Conservation (phyloP, 768 basidiomycete species). For the Rhizopogon sp. region DNA sequence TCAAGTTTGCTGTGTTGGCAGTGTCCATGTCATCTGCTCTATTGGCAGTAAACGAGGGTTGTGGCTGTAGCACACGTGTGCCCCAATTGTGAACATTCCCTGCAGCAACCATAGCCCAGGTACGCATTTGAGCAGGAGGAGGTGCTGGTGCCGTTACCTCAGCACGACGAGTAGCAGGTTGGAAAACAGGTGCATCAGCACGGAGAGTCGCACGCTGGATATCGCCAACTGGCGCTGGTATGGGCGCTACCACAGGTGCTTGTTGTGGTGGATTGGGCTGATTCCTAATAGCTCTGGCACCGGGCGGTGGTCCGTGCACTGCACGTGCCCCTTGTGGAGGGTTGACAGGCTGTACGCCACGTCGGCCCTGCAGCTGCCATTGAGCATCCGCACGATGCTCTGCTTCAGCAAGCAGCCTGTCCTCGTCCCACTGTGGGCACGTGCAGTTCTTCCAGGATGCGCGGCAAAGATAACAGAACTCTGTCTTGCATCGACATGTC, state of each 20-base stretch:
- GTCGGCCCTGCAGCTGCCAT: constrained; percentile 26
- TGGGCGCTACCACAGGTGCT: background rate
- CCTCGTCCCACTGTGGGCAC: constrained; percentile 68
- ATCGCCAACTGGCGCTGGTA: background rate
- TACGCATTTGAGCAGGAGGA: background rate
- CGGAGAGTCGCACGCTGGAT: background rate
- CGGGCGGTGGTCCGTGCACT: background rate
- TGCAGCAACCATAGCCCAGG: background rate
- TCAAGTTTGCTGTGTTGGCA: too few relatives aligned
- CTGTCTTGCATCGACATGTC: constrained; percentile 32
- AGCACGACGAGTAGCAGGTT: background rate
- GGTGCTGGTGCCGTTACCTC: constrained; percentile 3
- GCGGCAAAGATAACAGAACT: constrained; percentile 45
- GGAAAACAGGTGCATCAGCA: background rate
- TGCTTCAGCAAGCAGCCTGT: constrained; percentile 31
- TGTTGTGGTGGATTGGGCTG: background rate
- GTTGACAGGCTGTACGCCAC: constrained; percentile 27
- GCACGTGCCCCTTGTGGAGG: constrained; percentile 9
- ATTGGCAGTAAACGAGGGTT: background rate
- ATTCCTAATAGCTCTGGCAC: background rate
- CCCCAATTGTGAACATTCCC: background rate
- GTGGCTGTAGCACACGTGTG: background rate
- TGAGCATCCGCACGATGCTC: constrained; percentile 36
- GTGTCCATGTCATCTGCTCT: background rate
- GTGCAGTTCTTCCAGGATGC: constrained; percentile 57